Percentiles rank a stretch among this genome's conserved stretches.
Conservation (phyloP, 805 yeast genomes). For the Candida succiphila region DNA sequence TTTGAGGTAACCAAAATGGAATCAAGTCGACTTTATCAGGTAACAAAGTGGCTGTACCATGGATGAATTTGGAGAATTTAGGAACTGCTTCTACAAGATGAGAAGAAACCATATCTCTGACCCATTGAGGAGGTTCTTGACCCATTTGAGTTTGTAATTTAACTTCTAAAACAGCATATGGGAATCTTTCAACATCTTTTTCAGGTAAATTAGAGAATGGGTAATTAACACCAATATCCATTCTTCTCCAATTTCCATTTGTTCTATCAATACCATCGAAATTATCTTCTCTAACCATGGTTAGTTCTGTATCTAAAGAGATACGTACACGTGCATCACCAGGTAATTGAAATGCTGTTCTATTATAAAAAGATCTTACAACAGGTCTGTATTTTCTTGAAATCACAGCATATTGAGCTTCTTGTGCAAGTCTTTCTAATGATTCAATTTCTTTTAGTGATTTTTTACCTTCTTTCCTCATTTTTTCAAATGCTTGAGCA, state of each 20-base stretch:
- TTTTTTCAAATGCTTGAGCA: slow-evolving; percentile 81
- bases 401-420: slow-evolving; percentile 83
- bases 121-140: slow-evolving; percentile 99
- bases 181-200: slow-evolving; percentile 83
- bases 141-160: slow-evolving; percentile 96
- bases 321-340: slow-evolving; percentile 99
- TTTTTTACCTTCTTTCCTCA: slow-evolving; percentile 88
- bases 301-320: slow-evolving; percentile 90
- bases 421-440: slow-evolving; percentile 85
- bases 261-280: slow-evolving; percentile 92
- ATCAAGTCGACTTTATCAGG: slow-evolving; percentile 76
- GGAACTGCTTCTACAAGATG: slow-evolving; percentile 98
- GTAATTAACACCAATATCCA: slow-evolving; percentile 96
- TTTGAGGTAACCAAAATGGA: slow-evolving; percentile 98
- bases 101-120: slow-evolving; percentile 79
- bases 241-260: slow-evolving; percentile 92
- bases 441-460: slow-evolving; percentile 80
- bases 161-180: slow-evolving; percentile 96
- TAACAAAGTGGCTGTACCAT: slow-evolving; percentile 87
- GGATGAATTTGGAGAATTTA: slow-evolving; percentile 93
- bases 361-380: slow-evolving; percentile 89
- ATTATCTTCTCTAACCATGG: slow-evolving; percentile 97
- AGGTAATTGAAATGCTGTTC: slow-evolving; percentile 98
- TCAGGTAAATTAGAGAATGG: slow-evolving; percentile 85
- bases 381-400: slow-evolving; percentile 86